Base-by-base conservation (phyloP, 495 filamentous ascomycete species). In the Aspergillus heteromorphus region DNA sequence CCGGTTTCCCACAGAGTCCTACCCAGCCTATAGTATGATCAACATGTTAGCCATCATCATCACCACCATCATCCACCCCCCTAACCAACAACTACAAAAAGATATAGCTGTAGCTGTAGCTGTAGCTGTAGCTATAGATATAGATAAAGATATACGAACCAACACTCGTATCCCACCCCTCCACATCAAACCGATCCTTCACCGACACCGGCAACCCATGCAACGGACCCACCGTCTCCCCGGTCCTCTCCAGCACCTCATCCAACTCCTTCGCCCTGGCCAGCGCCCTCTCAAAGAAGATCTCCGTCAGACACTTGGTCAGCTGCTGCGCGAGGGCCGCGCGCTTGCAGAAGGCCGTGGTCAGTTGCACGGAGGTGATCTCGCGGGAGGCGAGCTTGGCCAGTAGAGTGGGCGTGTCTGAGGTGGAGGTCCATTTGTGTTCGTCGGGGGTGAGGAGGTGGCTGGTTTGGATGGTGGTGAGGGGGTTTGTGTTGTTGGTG, bases 131-230 rank as follows among this genome's bases (percentile, higher is more conserved):
- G n/a, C n/a, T n/a, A n/a, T n/a, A n/a, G n/a, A n/a, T n/a, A n/a
- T n/a, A n/a, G n/a, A 25, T 18, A 21, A 34, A 31, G 40, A 47
- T 9, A 41, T 23, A 55, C 61, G 25, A 63, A 75, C 72, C 73
- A 54, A 75, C 66, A 3, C 69, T 70, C n/a, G 73, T 73, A 57
- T 75, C 70, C n/a, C 81, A 66, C 3, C 76, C 83, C 58, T 82
- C 73, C 21, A 89, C 77, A 23, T 73, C 73, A 49, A 87, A 74
- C 51, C 82, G 74, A 62, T 88, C 86, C 65, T 89, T 89, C 9
- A 87, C 74, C 19, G 79, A 83, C 20, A 88, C 81, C 0, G 86
- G 86, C 7, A 89, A 54, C 16, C 86, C 86, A 54, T 89, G 86
- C 0, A 89, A 68, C 3, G 84, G 85, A 0, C 86, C 86, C 14